Evolutionary conservation across 345 rosid species (phyloP), one percentile per base, ranked within the genome.

Genomic region (Litchi chinensis): DNA sequence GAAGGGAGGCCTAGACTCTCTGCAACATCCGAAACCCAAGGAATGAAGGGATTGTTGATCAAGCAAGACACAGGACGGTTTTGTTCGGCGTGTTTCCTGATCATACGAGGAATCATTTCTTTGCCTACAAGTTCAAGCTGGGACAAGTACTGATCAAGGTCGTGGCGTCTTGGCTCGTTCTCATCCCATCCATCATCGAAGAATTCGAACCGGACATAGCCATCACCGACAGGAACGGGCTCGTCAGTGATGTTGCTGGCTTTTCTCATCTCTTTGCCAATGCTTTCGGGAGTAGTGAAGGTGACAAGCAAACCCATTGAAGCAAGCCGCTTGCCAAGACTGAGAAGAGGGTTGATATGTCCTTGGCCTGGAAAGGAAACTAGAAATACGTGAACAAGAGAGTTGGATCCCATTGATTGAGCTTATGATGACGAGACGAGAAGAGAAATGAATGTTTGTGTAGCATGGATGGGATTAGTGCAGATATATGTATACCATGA

Each of bases 281-380:
- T 80, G 77, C 65, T 39, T 59, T 88, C 88, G 3, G 91, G 71
- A 0, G 92, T 85, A 71, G 89, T 77, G 70, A 95, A 89, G 73
- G 98, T 92, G 70, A 95, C 87, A 56, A 91, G 91, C 76, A 92
- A 78, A 67, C 98, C 97, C 78, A 81, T 90, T n/a, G 95, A 91
- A 22, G 98, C 95, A 18, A 95, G 85, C 65, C 85, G 90, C 84
- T 90, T 90, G 57, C 93, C 97, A 5, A 95, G 94, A 62, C 97
- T 81, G 16, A 95, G 93, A 37, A 93, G 89, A 9, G 98, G 97
- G 79, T 90, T 95, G 1, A 93, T 88, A 52, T 95, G 97, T 68
- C 97, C 98, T 80, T 95, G 97, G 16, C 88, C 98, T 0, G 93
- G 91, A 85, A 93, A 94, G 0, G 97, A 91, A 54, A 95, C 89